Conservation (phyloP, 371 early-diverging fungal genomes). For the Chytridium lagenaria region DNA sequence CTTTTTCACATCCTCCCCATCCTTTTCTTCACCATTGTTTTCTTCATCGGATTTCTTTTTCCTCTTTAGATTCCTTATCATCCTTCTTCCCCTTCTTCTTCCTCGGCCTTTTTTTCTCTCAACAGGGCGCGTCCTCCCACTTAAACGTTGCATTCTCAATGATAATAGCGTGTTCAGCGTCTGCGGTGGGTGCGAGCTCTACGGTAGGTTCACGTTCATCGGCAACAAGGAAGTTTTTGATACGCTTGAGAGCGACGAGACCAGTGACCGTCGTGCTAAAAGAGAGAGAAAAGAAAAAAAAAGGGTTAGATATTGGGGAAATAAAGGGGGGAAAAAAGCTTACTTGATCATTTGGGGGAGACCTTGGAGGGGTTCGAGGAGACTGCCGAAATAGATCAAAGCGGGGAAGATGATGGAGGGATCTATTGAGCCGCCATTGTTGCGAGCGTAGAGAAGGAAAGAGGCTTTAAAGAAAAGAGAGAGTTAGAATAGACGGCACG, state of each 20-base stretch:
- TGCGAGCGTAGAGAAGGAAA: conserved; percentile 1
- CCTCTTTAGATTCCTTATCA: background rate
- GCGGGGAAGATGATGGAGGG: conserved; percentile 37
- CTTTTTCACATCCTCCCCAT: conserved; percentile 1
- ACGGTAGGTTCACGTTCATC: background rate
- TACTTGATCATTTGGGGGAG: conserved; percentile 1
- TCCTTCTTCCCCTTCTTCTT: background rate
- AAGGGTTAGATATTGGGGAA: conserved; percentile 16
- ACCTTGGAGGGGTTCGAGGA: conserved; percentile 28
- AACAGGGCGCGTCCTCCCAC: background rate
- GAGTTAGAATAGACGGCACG: too few relatives aligned
- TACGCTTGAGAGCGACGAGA: background rate
- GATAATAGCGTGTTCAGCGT: background rate
- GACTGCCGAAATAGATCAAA: conserved; percentile 31
- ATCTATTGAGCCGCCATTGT: conserved; percentile 19
- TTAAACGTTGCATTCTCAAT: background rate
- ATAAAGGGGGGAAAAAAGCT: conserved; percentile 38
- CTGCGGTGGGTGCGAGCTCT: background rate
- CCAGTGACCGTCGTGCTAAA: background rate
- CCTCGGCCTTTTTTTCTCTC: background rate
- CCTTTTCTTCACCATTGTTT: conserved; percentile 19
- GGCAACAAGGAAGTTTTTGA: background rate
- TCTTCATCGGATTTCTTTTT: background rate
- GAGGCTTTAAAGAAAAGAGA: background rate
- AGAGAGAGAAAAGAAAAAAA: background rate